phyloP scores from a whole-genome alignment of 176 grass and related monocot genomes.

The Bolboschoenus planiculmis region DNA sequence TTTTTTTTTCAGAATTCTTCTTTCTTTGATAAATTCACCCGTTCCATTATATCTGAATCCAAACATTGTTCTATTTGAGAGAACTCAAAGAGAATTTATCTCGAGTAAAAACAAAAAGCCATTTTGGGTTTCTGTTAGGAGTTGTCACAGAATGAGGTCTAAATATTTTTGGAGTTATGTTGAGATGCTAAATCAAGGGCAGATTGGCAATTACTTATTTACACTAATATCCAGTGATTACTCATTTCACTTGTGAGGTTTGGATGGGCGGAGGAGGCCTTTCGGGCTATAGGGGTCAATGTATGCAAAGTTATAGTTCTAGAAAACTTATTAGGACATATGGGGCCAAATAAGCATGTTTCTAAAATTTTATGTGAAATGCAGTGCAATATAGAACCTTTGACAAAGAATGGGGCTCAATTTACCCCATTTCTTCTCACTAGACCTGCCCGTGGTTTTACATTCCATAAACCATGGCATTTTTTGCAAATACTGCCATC shows the following conservation, averaged over 20 bases:
- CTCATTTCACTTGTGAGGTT: neutral
- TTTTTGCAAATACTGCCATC: neutral
- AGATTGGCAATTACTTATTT: neutral
- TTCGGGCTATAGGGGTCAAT: neutral
- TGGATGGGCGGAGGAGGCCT: neutral
- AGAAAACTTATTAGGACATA: neutral
- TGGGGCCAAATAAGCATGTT: neutral
- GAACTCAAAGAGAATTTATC: neutral
- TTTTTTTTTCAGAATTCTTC: neutral
- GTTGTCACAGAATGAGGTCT: neutral
- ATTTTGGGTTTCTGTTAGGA: constrained; percentile 7
- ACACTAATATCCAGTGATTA: neutral
- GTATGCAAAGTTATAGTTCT: neutral
- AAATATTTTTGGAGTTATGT: neutral
- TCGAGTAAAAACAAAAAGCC: neutral
- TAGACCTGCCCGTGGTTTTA: neutral
- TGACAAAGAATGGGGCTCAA: neutral
- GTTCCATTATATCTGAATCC: neutral
- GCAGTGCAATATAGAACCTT: neutral
- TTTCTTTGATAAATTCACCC: neutral
- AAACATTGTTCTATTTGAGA: neutral
- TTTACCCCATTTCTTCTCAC: neutral
- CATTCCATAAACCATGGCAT: neutral
- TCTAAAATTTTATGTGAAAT: neutral
- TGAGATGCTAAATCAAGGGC: neutral